These are phyloP conservation scores for Ceratobasidium sp. DNA, from an alignment of 1,284 basidiomycete species.

Conservation along the genomic window DNA sequence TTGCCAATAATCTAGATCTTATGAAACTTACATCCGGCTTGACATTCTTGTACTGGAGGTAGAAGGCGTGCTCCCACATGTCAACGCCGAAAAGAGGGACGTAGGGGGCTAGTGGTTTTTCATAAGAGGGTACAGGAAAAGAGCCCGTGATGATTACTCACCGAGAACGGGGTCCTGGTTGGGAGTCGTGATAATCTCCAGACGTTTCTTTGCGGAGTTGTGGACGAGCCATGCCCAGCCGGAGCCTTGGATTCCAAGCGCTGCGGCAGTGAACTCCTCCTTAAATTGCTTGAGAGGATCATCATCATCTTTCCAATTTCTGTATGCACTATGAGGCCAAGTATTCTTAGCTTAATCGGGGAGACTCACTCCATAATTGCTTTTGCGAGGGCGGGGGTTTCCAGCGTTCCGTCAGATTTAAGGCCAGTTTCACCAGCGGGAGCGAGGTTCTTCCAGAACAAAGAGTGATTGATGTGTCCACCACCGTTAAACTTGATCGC, in stretches of 20 bases:
- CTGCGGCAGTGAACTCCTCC: conserved; percentile 73
- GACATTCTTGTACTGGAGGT: conserved; percentile 75
- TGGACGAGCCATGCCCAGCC: conserved; percentile 92
- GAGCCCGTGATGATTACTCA: neutral
- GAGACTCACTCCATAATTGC: conserved; percentile 59
- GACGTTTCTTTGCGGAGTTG: conserved; percentile 65
- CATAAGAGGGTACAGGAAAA: neutral
- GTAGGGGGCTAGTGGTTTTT: conserved; percentile 51
- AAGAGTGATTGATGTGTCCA: conserved; percentile 87
- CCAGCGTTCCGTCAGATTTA: conserved; percentile 45
- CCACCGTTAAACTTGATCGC: conserved; percentile 76
- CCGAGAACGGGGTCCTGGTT: conserved; percentile 88
- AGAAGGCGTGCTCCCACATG: conserved; percentile 72
- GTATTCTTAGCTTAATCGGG: neutral
- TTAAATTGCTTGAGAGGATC: conserved; percentile 73
- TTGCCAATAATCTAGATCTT: neutral
- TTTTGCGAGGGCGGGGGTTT: conserved; percentile 61
- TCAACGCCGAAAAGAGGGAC: conserved; percentile 86
- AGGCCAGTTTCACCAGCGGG: conserved; percentile 51
- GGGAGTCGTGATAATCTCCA: conserved; percentile 77
- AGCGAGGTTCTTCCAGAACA: conserved; percentile 92
- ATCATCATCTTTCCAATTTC: conserved; percentile 53
- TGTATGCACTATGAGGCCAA: neutral
- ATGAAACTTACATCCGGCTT: conserved; percentile 66
- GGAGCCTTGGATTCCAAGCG: conserved; percentile 84